Base-by-base conservation (phyloP, 106 monocot genomes). In the Vanilla planifolia region DNA sequence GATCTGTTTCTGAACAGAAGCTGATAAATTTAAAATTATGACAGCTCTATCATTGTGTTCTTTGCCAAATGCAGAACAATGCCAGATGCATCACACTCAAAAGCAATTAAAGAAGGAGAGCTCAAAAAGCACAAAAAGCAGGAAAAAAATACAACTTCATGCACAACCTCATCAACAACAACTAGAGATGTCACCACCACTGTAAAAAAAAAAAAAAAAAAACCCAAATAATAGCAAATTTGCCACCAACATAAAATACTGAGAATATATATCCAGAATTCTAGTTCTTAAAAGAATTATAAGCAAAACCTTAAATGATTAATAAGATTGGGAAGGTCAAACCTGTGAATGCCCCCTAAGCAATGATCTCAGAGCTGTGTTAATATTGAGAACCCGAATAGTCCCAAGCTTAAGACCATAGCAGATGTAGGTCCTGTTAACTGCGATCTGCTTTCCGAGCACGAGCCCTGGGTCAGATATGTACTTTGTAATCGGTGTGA, bases 301-400 rank as follows among this genome's bases (percentile, higher is more conserved):
- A n/a, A n/a, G n/a, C n/a, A n/a, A n/a, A 37, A 10, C 5, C 10
- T 37, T 5, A 37, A 37, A 37, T 37, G 7, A 37, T 37, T 10
- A 37, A 5, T 36, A 28, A 57, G 19, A 57, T 35, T 7, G 20
- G 20, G 35, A 34, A 57, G 7, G 57, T 11, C 8, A 57, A 36
- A 89, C 96, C 96, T 98, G 96, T 33, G 80, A 76, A 53, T 98
- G 96, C n/a, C 96, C 96, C 52, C 79, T 72, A 40, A 98, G 84
- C 2, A 98, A 75, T 6, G 84, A 79, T 65, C 96, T 75, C 56
- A 98, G 55, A 4, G 96, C 91, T 0, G 96, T 98, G 35, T 98
- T 87, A 33, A 87, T 98, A 61, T 98, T 92, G 25, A 98, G 87
- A 60, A 98, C 84, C 40, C 96, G 67, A 37, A 98, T 88, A n/a